Evolutionary conservation across 495 filamentous ascomycete species (phyloP).

Genomic region (Parmelia sp.): DNA sequence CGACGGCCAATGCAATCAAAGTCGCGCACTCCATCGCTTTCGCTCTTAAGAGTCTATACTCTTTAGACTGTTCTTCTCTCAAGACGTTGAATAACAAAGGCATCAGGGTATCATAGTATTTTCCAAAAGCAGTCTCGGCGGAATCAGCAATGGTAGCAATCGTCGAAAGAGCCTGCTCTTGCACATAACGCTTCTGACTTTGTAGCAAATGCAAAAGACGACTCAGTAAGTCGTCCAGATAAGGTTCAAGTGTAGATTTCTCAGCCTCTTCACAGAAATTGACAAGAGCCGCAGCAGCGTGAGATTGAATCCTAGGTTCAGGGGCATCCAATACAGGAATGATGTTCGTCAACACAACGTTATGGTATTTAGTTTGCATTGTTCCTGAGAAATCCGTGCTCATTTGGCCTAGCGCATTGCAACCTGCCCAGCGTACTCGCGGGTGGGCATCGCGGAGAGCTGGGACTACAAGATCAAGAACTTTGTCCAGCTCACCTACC

Average conservation of each 20-base stretch:
- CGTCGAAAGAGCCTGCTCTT: slow-evolving; percentile 95
- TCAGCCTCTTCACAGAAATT: slow-evolving; percentile 99
- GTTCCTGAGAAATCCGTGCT: slow-evolving; percentile 98
- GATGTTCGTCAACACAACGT: slow-evolving; percentile 76
- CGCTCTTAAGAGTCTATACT: slow-evolving; percentile 80
- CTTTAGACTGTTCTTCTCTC: slow-evolving; percentile 81
- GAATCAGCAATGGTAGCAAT: slow-evolving; percentile 99
- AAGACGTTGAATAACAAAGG: slow-evolving; percentile 87
- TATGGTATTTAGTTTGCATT: slow-evolving; percentile 95
- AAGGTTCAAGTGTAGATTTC: slow-evolving; percentile 84
- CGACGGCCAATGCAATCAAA: slow-evolving; percentile 90
- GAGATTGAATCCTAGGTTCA: slow-evolving; percentile 91
- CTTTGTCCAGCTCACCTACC: slow-evolving; percentile 88
- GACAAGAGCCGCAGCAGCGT: slow-evolving; percentile 92
- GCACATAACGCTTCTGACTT: slow-evolving; percentile 88
- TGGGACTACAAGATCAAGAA: slow-evolving; percentile 87
- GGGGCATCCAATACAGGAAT: slow-evolving; percentile 86
- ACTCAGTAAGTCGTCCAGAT: slow-evolving; percentile 78
- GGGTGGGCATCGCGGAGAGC: slow-evolving; percentile 88
- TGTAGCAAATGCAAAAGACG: slow-evolving; percentile 78
- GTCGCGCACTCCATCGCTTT: slow-evolving; percentile 99
- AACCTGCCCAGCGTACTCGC: slow-evolving; percentile 94
- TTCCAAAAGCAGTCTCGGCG: slow-evolving; percentile 88
- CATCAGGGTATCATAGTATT: slow-evolving; percentile 95
- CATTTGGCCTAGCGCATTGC: slow-evolving; percentile 99